Conservation (phyloP, 176 grass and related monocot species). For the Secale cereale region DNA sequence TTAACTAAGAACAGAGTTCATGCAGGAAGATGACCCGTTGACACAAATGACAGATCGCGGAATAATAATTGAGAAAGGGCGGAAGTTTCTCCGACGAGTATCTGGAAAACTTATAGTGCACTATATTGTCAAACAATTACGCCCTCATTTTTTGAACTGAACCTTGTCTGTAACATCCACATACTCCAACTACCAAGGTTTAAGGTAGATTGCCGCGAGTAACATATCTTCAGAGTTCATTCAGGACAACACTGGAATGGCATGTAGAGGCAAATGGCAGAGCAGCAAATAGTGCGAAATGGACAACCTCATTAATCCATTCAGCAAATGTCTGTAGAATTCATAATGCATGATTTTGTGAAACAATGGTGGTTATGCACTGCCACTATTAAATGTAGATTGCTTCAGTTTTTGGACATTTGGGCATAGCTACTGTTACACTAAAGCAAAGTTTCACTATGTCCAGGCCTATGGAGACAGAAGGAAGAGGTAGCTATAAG, state of each 20-base stretch:
- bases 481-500: neutral
- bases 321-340: neutral
- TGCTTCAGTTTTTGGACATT: neutral
- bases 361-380: neutral
- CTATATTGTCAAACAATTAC: neutral
- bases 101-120: neutral
- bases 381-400: neutral
- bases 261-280: neutral
- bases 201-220: neutral
- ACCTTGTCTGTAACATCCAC: conserved; percentile 2
- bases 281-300: neutral
- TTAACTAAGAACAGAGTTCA: neutral
- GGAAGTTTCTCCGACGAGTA: neutral
- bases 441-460: neutral
- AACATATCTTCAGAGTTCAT: neutral
- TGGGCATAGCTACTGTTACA: neutral
- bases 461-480: neutral
- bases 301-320: neutral
- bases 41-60: neutral
- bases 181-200: neutral
- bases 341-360: neutral
- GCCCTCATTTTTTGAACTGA: neutral
- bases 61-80: neutral
- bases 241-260: neutral
- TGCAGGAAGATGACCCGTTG: neutral